phyloP scores from a whole-genome alignment of 2,329 filamentous ascomycete species.

The Endothia cerciana region DNA sequence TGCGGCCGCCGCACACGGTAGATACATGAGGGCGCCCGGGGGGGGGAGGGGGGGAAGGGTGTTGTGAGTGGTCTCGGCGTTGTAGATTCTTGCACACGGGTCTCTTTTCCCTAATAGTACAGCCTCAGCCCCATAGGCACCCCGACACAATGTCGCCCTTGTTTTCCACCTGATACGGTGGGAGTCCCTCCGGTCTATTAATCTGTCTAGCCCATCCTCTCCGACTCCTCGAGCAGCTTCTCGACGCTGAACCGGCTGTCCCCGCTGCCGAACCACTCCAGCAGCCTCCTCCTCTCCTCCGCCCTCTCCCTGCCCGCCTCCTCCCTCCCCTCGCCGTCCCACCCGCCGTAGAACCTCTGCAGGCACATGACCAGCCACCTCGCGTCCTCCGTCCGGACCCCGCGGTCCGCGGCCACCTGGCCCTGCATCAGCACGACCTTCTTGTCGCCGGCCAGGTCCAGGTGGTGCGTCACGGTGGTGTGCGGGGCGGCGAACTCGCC shows the following conservation, averaged over 20 bases:
- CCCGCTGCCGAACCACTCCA: slow-evolving; percentile 82
- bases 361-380: slow-evolving; percentile 89
- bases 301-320: slow-evolving; percentile 56
- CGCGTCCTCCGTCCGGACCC: slow-evolving; percentile 80
- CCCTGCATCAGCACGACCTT: slow-evolving; percentile 88
- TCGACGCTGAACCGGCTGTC: slow-evolving; percentile 82
- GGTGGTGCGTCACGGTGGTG: slow-evolving; percentile 90
- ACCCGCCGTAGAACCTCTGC: slow-evolving; percentile 87
- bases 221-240: slow-evolving; percentile 83
- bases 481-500: slow-evolving; percentile 91
- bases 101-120: neutral
- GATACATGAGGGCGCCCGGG: neutral
- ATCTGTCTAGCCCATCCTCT: slow-evolving; percentile 66
- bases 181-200: too few relatives aligned
- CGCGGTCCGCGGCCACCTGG: slow-evolving; percentile 73
- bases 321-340: slow-evolving; percentile 51
- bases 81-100: neutral
- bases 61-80: neutral
- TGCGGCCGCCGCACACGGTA: neutral
- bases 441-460: slow-evolving; percentile 74
- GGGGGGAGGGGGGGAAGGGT: too few relatives aligned
- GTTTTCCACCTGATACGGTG: too few relatives aligned
- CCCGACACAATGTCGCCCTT: slow-evolving; percentile 9
- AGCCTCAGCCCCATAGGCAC: slow-evolving; percentile 4
- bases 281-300: slow-evolving; percentile 67